phyloP scores from a whole-genome alignment of 768 basidiomycete genomes.

The Suillus weaverae region DNA sequence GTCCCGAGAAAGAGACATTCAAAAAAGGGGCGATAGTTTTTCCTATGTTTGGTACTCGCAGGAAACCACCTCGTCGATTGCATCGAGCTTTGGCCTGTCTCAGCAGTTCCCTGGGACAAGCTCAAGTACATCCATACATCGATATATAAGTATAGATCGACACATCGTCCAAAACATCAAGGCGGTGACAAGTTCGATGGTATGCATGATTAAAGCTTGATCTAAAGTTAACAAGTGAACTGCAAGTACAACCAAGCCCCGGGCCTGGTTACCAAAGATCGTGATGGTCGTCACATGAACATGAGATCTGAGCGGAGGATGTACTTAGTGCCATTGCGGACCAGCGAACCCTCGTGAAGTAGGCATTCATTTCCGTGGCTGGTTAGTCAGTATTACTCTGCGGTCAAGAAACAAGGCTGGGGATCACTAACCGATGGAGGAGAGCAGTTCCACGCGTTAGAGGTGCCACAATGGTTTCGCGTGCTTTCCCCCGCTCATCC shows the following conservation, averaged over 20 bases:
- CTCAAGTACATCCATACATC: not conserved
- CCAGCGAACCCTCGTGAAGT: constrained; percentile 69
- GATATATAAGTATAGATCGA: not conserved
- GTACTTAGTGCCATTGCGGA: constrained; percentile 62
- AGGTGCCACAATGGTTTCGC: constrained; percentile 50
- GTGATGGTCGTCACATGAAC: constrained; percentile 41
- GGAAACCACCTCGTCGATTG: not conserved
- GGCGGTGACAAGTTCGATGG: not conserved
- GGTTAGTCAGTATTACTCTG: constrained; percentile 11
- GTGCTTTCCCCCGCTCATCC: constrained; percentile 48
- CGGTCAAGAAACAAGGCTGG: not conserved
- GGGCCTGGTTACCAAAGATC: too few relatives aligned
- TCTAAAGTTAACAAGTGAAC: not conserved
- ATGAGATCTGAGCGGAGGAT: constrained; percentile 72
- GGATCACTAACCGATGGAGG: constrained; percentile 54
- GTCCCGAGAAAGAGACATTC: constrained; percentile 67
- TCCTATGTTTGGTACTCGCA: not conserved
- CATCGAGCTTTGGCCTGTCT: not conserved
- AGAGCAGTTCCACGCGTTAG: constrained; percentile 63
- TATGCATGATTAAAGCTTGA: not conserved
- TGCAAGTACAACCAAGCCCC: not conserved
- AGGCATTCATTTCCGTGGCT: constrained; percentile 75
- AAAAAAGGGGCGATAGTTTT: constrained; percentile 44
- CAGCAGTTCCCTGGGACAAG: not conserved
- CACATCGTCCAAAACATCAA: not conserved